These are phyloP conservation scores for Claviceps lovelessii DNA, from an alignment of 2,329 filamentous ascomycete genomes.

Conservation along the genomic window DNA sequence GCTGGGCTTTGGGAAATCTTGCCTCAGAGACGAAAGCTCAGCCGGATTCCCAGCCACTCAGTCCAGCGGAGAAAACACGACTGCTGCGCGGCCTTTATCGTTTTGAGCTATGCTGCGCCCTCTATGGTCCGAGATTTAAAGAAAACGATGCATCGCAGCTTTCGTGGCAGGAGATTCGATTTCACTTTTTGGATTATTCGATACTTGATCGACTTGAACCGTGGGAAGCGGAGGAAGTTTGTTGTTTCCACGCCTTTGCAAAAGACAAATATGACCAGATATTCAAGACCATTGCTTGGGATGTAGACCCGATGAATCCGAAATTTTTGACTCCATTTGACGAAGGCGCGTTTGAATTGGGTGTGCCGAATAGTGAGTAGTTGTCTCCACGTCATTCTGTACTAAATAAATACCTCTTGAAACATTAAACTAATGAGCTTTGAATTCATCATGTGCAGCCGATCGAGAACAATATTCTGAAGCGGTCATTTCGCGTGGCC, in stretches of 20 bases:
- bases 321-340: constrained; percentile 1
- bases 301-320: constrained; percentile 1
- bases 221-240: constrained; percentile 5
- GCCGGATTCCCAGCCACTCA: background rate
- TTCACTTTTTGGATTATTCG: background rate
- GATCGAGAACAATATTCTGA: background rate
- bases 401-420: background rate
- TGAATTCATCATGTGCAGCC: background rate
- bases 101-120: constrained; percentile 7
- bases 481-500: background rate
- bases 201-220: background rate
- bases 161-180: background rate
- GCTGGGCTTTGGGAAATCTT: background rate
- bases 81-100: constrained; percentile 6
- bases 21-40: background rate
- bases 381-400: background rate
- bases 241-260: background rate
- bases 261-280: background rate
- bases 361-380: background rate
- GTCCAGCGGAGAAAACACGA: constrained; percentile 1
- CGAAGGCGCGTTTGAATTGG: background rate
- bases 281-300: background rate
- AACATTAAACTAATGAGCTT: background rate
- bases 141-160: background rate
- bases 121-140: background rate